Base-by-base conservation (phyloP, 306 rosid genomes). In the Trifolium fragiferum region DNA sequence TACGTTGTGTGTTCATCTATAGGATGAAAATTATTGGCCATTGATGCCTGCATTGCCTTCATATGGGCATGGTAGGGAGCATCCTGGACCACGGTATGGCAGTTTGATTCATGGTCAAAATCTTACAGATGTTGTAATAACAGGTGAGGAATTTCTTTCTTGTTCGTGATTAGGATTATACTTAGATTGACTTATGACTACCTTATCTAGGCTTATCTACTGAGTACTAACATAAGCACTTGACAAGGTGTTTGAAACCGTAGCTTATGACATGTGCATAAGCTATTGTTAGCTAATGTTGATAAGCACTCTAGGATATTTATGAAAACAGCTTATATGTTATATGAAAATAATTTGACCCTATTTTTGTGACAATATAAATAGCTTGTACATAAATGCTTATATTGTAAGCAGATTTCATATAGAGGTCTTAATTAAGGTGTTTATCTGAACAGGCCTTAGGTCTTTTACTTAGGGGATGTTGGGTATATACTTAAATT, bases 31-130 rank as follows among this genome's bases (percentile, higher is more conserved):
- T 69, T 89, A 80, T 76, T 93, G 98, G 98, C 88, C 92, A 1
- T 64, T 91, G 77, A 80, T 93, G 97, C 96, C 98, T 74, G 91
- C 98, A 18, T 84, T 93, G 84, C 97, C 98, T 85, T 93, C 98
- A n/a, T 93, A 93, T 79, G 98, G 98, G 53, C 84, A 91, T 76
- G 98, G 98, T 47, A 87, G 98, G 86, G 98, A 93, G 82, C 98
- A 84, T 74, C 75, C 70, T 51, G 98, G 98, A 14, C 93, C 98
- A 64, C 89, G 97, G 10, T 93, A 82, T 66, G 84, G 92, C 74
- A 93, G 98, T 82, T 84, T 93, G 82, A 93, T 91, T 74, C 97
- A 93, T 59, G 98, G 93, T 70, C 98, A 91, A 85, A 85, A 91
- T 83, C 98, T 93, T 71, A 88, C n/a, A 80, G 98, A 91, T 74